Conservation (phyloP, 768 basidiomycete genomes). For the Boletales sp. region DNA sequence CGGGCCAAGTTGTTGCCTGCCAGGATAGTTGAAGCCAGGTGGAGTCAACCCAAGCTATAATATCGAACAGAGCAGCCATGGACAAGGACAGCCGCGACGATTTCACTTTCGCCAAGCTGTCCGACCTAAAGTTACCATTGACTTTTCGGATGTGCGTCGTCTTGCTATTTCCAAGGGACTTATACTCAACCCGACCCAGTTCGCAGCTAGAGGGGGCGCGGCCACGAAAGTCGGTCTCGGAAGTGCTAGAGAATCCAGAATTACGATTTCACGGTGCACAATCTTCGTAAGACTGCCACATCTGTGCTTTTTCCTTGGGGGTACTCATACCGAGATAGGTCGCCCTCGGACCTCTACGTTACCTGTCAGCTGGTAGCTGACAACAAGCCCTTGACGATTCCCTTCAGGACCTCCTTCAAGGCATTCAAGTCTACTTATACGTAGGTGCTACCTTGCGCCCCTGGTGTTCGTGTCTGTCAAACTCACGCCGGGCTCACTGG, state of each 20-base stretch:
- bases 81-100: constrained; percentile 75
- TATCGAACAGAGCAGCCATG: constrained; percentile 30
- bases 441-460: constrained; percentile 39
- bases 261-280: constrained; percentile 81
- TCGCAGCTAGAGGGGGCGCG: constrained; percentile 85
- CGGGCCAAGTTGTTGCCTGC: too few relatives aligned
- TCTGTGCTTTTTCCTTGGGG: constrained; percentile 4
- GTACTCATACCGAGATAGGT: constrained; percentile 44
- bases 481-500: not conserved
- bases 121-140: constrained; percentile 83
- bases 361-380: constrained; percentile 90
- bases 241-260: constrained; percentile 80
- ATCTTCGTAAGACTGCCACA: constrained; percentile 48
- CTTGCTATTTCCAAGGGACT: not conserved
- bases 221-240: constrained; percentile 66
- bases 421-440: constrained; percentile 81
- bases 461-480: not conserved
- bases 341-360: constrained; percentile 89
- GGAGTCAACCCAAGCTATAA: too few relatives aligned
- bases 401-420: constrained; percentile 90
- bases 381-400: constrained; percentile 89
- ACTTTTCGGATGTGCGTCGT: constrained; percentile 75
- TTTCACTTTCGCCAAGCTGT: constrained; percentile 89
- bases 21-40: too few relatives aligned
- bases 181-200: constrained; percentile 35